Evolutionary conservation across 179 eudicot genomes (phyloP).

Genomic region (Gypsophila paniculata): DNA sequence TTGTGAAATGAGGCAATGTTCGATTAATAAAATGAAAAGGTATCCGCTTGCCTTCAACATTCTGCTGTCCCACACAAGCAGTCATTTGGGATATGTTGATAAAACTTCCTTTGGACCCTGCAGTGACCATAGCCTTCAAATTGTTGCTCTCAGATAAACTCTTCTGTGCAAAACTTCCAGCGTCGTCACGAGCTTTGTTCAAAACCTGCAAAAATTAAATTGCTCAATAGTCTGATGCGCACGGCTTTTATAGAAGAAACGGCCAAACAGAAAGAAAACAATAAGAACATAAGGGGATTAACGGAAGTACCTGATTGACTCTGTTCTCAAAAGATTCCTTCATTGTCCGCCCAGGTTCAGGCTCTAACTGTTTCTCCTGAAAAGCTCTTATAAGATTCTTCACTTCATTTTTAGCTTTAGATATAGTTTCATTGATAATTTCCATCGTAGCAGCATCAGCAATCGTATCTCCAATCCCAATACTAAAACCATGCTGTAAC

Average conservation of each 20-base stretch:
- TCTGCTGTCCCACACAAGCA: slow-evolving; percentile 99
- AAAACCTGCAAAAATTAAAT: slow-evolving; percentile 51
- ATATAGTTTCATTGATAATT: slow-evolving; percentile 81
- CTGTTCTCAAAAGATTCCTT: slow-evolving; percentile 97
- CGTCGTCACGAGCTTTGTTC: slow-evolving; percentile 99
- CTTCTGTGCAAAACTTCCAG: slow-evolving; percentile 97
- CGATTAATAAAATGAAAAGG: slow-evolving; percentile 93
- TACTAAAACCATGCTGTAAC: slow-evolving; percentile 85
- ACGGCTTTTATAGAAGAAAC: background rate
- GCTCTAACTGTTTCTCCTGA: slow-evolving; percentile 79
- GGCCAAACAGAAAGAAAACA: slow-evolving; percentile 1
- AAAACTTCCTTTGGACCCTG: slow-evolving; percentile 98
- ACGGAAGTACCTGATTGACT: slow-evolving; percentile 75
- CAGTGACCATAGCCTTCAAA: slow-evolving; percentile 99
- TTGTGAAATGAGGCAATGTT: slow-evolving; percentile 94
- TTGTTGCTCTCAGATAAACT: slow-evolving; percentile 96
- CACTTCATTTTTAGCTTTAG: slow-evolving; percentile 89
- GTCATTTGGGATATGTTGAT: slow-evolving; percentile 99
- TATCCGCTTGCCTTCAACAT: slow-evolving; percentile 98
- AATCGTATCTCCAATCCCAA: slow-evolving; percentile 98
- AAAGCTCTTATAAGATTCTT: slow-evolving; percentile 68
- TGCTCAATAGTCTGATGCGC: slow-evolving; percentile 1
- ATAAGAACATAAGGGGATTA: background rate
- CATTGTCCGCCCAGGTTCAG: slow-evolving; percentile 99
- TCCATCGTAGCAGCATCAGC: slow-evolving; percentile 99